A percentile compares a stretch with the other conserved stretches of the same genome.
These are phyloP conservation scores for Ogataea thermomethanolica DNA, from an alignment of 805 yeast species.

Conservation along the genomic window DNA sequence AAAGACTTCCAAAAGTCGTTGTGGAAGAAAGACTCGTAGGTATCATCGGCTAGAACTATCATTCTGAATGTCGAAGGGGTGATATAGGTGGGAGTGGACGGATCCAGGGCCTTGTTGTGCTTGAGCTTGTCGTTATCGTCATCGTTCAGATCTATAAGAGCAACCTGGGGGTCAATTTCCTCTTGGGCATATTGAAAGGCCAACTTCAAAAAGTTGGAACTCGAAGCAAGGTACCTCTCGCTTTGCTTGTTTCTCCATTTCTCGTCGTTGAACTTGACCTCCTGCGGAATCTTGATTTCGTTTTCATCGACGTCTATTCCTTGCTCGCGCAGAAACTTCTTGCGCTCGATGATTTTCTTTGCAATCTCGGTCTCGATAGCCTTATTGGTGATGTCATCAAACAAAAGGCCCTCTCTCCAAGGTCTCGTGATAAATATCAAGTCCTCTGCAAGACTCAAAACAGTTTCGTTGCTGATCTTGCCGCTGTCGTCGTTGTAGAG, in stretches of 20 bases:
- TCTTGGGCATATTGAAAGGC: slow-evolving; percentile 90
- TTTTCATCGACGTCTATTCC: slow-evolving; percentile 31
- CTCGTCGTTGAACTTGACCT: slow-evolving; percentile 60
- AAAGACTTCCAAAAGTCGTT: slow-evolving; percentile 63
- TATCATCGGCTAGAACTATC: slow-evolving; percentile 92
- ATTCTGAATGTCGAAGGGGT: slow-evolving; percentile 87
- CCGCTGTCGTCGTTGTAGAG: slow-evolving; percentile 67
- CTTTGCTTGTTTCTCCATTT: slow-evolving; percentile 59
- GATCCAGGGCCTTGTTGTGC: slow-evolving; percentile 82
- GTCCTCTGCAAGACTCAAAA: slow-evolving; percentile 84
- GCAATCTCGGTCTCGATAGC: slow-evolving; percentile 68
- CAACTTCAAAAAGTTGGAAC: slow-evolving; percentile 79
- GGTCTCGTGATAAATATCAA: slow-evolving; percentile 77
- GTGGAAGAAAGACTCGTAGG: slow-evolving; percentile 81
- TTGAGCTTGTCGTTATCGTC: slow-evolving; percentile 34
- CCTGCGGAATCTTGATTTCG: slow-evolving; percentile 50
- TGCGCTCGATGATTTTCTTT: slow-evolving; percentile 49
- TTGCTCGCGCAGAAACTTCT: slow-evolving; percentile 31
- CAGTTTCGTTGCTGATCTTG: slow-evolving; percentile 70
- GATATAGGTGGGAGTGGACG: slow-evolving; percentile 67
- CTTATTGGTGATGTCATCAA: slow-evolving; percentile 62
- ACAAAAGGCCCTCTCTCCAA: slow-evolving; percentile 67
- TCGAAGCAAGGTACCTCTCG: slow-evolving; percentile 82
- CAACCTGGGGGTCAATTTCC: slow-evolving; percentile 42
- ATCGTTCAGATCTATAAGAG: slow-evolving; percentile 42